Evolutionary conservation across 2,329 filamentous ascomycete genomes (phyloP), one percentile per base, ranked within the genome.

Genomic region (Thelonectria blattea): DNA sequence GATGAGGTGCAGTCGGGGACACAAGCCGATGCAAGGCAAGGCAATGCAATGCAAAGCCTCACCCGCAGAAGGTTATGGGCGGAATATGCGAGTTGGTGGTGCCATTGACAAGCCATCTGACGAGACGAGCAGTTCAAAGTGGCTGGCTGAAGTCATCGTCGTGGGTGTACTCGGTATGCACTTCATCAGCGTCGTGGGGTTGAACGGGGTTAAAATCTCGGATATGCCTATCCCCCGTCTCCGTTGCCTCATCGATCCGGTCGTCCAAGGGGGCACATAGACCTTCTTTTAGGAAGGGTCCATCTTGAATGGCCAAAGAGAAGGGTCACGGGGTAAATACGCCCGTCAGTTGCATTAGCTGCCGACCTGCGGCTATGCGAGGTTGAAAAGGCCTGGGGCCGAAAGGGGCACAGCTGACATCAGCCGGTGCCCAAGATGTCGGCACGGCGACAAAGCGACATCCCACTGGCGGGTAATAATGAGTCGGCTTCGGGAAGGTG

Each of bases 51-150:
- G 64, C 62, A 66, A 57, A 60, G 50, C 48, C 52, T 61, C 60
- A 39, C 46, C 52, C 45, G 48, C 34, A 65, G 57, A 52, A 61
- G 60, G 53, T 58, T 59, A 63, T 60, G 52, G 42, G 52, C 20
- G 53, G 55, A 42, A 65, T 61, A 60, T 56, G 63, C 61, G 50
- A 58, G 58, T 47, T 34, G 41, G 62, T 70, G 65, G 65, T 68
- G 58, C 62, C 56, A 68, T 68, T 58, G 14, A 22, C 42, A 63
- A 68, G 61, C 58, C 58, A 58, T 63, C 37, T 55, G 50, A 52
- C 50, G 59, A 56, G 61, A 41, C 49, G 32, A 37, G 45, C 52
- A 62, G 58, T 58, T 58, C 63, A 57, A 52, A 54, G 30, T 17
- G 20, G 32, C 47, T 37, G 58, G 47, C 51, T 52, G 56, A 58